Evolutionary conservation across 805 yeast genomes (phyloP).

Genomic region (Zygoascus ofunaensis): DNA sequence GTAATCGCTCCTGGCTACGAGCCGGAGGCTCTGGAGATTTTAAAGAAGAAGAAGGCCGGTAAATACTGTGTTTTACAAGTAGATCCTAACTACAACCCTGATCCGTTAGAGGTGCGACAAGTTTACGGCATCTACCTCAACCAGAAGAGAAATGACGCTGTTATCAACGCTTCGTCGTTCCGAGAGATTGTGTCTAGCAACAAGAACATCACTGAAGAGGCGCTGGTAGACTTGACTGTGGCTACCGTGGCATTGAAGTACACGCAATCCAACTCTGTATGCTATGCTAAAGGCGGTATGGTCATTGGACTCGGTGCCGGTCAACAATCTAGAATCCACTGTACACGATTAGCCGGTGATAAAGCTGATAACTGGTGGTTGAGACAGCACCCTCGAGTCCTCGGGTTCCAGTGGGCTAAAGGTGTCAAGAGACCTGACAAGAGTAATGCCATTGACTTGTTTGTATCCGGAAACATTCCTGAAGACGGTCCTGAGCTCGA

Average conservation of each 20-base stretch:
- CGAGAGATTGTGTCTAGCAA: constrained; percentile 83
- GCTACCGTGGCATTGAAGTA: constrained; percentile 96
- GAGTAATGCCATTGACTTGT: constrained; percentile 94
- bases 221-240: constrained; percentile 84
- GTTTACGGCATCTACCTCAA: constrained; percentile 93
- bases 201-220: constrained; percentile 84
- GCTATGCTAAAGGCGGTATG: constrained; percentile 99
- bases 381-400: constrained; percentile 93
- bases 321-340: constrained; percentile 98
- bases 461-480: constrained; percentile 86
- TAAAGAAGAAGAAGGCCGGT: constrained; percentile 91
- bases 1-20: constrained; percentile 96
- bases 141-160: constrained; percentile 97
- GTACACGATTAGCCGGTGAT: constrained; percentile 98
- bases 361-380: constrained; percentile 99
- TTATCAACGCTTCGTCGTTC: constrained; percentile 82
- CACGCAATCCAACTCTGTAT: constrained; percentile 97
- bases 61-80: constrained; percentile 94
- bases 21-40: constrained; percentile 82
- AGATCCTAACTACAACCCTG: constrained; percentile 89
- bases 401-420: constrained; percentile 93
- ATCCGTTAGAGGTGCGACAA: constrained; percentile 74
- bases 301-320: constrained; percentile 99
- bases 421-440: constrained; percentile 98
- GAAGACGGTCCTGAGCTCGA: constrained; percentile 82